These are phyloP conservation scores for Penicillium paneum DNA, from an alignment of 2,329 filamentous ascomycete species.

Conservation along the genomic window DNA sequence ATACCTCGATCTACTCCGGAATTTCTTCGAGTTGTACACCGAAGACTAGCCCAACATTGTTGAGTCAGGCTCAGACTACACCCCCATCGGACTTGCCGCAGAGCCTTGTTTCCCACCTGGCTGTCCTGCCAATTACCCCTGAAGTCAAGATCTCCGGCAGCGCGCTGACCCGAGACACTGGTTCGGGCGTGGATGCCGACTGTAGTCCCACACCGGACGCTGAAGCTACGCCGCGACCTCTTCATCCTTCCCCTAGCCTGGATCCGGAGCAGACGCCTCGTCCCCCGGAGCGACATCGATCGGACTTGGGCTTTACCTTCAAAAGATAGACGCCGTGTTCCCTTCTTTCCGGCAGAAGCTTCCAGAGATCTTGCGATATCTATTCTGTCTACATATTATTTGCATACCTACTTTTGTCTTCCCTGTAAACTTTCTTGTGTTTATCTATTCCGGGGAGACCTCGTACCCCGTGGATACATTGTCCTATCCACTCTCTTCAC, in stretches of 20 bases:
- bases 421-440: conserved; percentile 18
- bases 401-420: conserved; percentile 14
- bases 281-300: conserved; percentile 24
- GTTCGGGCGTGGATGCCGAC: conserved; percentile 19
- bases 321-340: conserved; percentile 7
- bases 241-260: conserved; percentile 28
- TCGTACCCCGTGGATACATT: conserved; percentile 17
- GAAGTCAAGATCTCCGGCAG: conserved; percentile 13
- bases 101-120: conserved; percentile 9
- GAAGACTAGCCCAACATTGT: conserved; percentile 9
- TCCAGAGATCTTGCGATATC: background rate
- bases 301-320: conserved; percentile 7
- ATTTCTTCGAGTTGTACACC: background rate
- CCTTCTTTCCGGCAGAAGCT: background rate
- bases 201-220: conserved; percentile 26
- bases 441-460: conserved; percentile 3
- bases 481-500: conserved; percentile 19
- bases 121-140: conserved; percentile 23
- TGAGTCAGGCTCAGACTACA: conserved; percentile 29
- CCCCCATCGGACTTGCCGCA: conserved; percentile 27
- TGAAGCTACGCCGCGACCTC: conserved; percentile 34
- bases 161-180: conserved; percentile 6
- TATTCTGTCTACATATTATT: conserved; percentile 17
- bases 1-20: conserved; percentile 23
- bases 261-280: conserved; percentile 30